Evolutionary conservation across 1,139 yeast genomes (phyloP).

Genomic region (Candida anutae): DNA sequence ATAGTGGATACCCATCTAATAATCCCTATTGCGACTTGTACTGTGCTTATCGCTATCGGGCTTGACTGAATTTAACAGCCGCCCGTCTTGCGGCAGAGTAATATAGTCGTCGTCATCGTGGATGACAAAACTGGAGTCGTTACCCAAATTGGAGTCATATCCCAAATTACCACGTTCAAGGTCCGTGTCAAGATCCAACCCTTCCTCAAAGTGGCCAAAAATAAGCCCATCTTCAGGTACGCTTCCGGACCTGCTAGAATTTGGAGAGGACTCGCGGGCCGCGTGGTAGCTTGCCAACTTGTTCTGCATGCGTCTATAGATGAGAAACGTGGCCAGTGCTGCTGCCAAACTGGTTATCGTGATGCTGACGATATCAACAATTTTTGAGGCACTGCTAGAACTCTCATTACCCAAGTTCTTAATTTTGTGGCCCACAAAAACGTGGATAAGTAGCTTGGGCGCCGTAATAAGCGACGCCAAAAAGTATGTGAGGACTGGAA

Average conservation of each 20-base stretch:
- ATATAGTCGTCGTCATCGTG: too few relatives aligned
- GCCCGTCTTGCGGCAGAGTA: too few relatives aligned
- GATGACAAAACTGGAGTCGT: too few relatives aligned
- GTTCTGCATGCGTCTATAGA: conserved; percentile 55
- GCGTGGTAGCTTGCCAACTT: conserved; percentile 28
- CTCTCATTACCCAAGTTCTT: conserved; percentile 59
- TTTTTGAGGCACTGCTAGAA: conserved; percentile 41
- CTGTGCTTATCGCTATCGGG: too few relatives aligned
- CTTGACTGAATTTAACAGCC: too few relatives aligned
- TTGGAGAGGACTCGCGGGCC: conserved; percentile 5
- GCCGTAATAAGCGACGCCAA: conserved; percentile 69
- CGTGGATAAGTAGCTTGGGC: conserved; percentile 71
- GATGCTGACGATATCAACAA: conserved; percentile 60
- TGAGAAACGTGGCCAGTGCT: conserved; percentile 56
- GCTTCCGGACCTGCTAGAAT: conserved; percentile 10
- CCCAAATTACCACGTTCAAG: too few relatives aligned
- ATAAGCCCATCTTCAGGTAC: conserved; percentile 18
- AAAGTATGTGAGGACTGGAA: conserved; percentile 53
- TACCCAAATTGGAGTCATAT: too few relatives aligned
- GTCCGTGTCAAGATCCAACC: conserved; percentile 25
- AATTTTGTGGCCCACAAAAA: conserved; percentile 74
- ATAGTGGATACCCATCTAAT: too few relatives aligned
- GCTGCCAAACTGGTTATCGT: conserved; percentile 51
- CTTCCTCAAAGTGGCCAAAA: conserved; percentile 34
- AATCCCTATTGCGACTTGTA: too few relatives aligned